Evolutionary conservation across 1,284 basidiomycete genomes (phyloP).

Genomic region (Veloboletus limbatus): DNA sequence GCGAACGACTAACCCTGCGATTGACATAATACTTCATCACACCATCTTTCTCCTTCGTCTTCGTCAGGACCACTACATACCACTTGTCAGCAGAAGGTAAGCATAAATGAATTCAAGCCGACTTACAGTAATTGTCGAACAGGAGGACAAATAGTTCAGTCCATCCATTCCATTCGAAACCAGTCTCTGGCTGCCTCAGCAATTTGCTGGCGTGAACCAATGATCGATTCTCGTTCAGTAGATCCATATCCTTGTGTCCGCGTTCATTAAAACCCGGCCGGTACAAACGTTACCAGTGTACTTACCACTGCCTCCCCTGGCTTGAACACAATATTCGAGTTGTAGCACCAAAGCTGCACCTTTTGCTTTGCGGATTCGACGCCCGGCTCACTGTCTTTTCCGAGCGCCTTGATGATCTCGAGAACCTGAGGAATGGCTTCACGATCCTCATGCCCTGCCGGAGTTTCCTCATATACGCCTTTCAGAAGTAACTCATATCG

Average conservation of each 20-base stretch:
- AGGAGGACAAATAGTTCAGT: conserved; percentile 83
- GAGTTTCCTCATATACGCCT: conserved; percentile 72
- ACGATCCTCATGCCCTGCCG: conserved; percentile 73
- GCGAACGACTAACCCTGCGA: conserved; percentile 59
- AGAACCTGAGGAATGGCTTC: conserved; percentile 79
- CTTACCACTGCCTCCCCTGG: conserved; percentile 74
- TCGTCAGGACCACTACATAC: conserved; percentile 80
- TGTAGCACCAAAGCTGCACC: conserved; percentile 84
- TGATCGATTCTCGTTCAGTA: conserved; percentile 78
- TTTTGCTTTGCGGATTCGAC: conserved; percentile 81
- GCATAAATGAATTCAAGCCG: not conserved
- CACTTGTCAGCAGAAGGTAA: conserved; percentile 8
- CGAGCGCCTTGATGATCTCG: conserved; percentile 80
- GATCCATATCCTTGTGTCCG: conserved; percentile 73
- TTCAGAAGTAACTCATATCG: conserved; percentile 88
- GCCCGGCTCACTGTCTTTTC: conserved; percentile 82
- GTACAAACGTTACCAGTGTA: conserved; percentile 8
- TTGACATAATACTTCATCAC: conserved; percentile 77
- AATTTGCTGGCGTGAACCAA: conserved; percentile 82
- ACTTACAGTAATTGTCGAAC: conserved; percentile 90
- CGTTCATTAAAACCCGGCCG: conserved; percentile 4
- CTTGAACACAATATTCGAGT: conserved; percentile 77
- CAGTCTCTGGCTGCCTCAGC: conserved; percentile 81
- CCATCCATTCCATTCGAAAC: conserved; percentile 79
- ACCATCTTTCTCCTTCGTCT: conserved; percentile 72